phyloP scores from a whole-genome alignment of 805 yeast genomes.

The Ogataea haglerorum region DNA sequence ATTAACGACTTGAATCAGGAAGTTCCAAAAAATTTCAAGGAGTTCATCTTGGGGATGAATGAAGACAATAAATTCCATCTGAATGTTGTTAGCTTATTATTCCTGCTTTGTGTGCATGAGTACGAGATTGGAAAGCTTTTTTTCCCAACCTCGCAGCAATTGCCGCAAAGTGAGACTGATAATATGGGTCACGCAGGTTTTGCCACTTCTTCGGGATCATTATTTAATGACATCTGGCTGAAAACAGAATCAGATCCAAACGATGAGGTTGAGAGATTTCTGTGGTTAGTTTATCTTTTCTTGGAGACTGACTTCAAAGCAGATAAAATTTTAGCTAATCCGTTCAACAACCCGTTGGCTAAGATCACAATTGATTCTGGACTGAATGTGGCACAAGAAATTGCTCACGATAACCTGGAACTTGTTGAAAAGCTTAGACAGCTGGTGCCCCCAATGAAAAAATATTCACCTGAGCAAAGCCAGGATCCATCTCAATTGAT shows the following conservation, averaged over 20 bases:
- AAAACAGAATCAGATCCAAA: constrained; percentile 56
- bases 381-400: constrained; percentile 21
- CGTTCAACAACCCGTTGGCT: constrained; percentile 25
- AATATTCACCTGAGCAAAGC: neutral
- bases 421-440: constrained; percentile 25
- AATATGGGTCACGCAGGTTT: constrained; percentile 5
- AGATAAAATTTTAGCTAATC: constrained; percentile 38
- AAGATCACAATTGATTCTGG: constrained; percentile 9
- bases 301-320: constrained; percentile 65
- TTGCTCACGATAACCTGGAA: constrained; percentile 17
- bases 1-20: constrained; percentile 68
- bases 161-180: constrained; percentile 10
- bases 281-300: constrained; percentile 82
- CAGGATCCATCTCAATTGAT: constrained; percentile 6
- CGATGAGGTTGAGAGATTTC: constrained; percentile 65
- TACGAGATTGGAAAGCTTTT: constrained; percentile 30
- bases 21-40: constrained; percentile 45
- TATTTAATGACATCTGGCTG: constrained; percentile 73
- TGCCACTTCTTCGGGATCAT: constrained; percentile 33
- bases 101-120: constrained; percentile 65
- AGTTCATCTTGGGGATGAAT: constrained; percentile 33
- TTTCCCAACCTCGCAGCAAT: constrained; percentile 20
- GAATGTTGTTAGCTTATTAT: constrained; percentile 75
- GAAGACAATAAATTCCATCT: constrained; percentile 16
- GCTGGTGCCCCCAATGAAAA: constrained; percentile 23